A percentile compares a stretch with the other conserved stretches of the same genome.
phyloP scores from a whole-genome alignment of 2,329 filamentous ascomycete species.

The Aspergillus puulaauensis region DNA sequence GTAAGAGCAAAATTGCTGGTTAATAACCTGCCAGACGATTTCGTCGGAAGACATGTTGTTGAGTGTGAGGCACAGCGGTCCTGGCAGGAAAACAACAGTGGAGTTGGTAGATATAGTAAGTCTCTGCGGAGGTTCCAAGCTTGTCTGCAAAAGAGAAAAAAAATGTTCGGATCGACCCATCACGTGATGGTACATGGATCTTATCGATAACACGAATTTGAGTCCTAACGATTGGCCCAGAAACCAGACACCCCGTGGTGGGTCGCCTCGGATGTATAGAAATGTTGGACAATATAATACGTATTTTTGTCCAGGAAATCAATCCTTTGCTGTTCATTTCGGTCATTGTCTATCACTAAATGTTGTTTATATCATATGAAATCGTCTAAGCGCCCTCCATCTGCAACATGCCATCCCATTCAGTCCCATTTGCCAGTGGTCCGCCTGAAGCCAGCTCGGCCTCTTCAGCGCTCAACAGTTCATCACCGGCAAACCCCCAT shows the following conservation, averaged over 20 bases:
- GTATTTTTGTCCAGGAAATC: not conserved
- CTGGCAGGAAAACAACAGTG: constrained; percentile 12
- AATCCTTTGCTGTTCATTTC: not conserved
- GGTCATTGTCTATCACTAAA: constrained; percentile 3
- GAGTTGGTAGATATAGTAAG: constrained; percentile 21
- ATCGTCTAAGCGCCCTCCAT: constrained; percentile 34
- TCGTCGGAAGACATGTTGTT: constrained; percentile 81
- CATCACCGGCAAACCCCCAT: constrained; percentile 45
- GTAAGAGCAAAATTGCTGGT: constrained; percentile 92
- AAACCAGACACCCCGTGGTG: not conserved
- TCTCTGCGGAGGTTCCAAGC: constrained; percentile 18
- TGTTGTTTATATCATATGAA: not conserved
- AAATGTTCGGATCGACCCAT: constrained; percentile 25
- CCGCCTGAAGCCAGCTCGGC: constrained; percentile 26
- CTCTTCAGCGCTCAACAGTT: constrained; percentile 30
- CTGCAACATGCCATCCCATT: constrained; percentile 39
- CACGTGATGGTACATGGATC: constrained; percentile 25
- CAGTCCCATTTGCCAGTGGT: constrained; percentile 31
- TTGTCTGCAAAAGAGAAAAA: constrained; percentile 29
- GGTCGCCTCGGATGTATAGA: too few relatives aligned
- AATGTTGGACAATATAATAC: not conserved
- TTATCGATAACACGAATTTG: not conserved
- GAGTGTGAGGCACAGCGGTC: constrained; percentile 7
- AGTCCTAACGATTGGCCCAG: not conserved
- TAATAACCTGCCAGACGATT: constrained; percentile 96